These are phyloP conservation scores for Mycena belliarum DNA, from an alignment of 768 basidiomycete species.

Conservation along the genomic window DNA sequence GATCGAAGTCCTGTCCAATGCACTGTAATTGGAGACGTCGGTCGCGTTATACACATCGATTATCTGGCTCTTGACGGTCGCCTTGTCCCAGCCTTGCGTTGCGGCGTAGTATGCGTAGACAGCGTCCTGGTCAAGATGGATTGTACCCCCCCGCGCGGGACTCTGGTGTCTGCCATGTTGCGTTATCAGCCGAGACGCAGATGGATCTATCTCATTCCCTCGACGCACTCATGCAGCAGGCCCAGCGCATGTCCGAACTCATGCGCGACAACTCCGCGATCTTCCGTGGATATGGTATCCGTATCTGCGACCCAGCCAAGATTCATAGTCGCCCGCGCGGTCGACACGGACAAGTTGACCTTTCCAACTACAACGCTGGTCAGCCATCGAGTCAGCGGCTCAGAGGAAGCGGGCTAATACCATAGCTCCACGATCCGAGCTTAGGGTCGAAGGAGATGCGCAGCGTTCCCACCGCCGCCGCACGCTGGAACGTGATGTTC, in stretches of 20 bases:
- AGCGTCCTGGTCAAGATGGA: constrained; percentile 19
- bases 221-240: constrained; percentile 21
- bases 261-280: constrained; percentile 27
- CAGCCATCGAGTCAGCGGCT: background rate
- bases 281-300: constrained; percentile 1
- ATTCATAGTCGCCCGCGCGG: constrained; percentile 19
- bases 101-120: constrained; percentile 13
- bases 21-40: constrained; percentile 22
- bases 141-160: constrained; percentile 19
- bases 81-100: constrained; percentile 12
- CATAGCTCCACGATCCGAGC: constrained; percentile 21
- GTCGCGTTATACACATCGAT: constrained; percentile 17
- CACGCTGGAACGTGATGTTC: constrained; percentile 12
- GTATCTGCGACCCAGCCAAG: constrained; percentile 20
- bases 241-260: constrained; percentile 31
- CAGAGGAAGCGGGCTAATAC: background rate
- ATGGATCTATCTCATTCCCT: too few relatives aligned
- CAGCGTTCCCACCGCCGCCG: constrained; percentile 4
- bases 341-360: constrained; percentile 1
- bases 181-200: too few relatives aligned
- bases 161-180: constrained; percentile 25
- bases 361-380: constrained; percentile 12
- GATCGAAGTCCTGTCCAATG: constrained; percentile 18
- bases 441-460: constrained; percentile 18
- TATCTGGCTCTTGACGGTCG: constrained; percentile 9